Evolutionary conservation across 2,329 filamentous ascomycete species (phyloP).

Genomic region (Penicillium sp.): DNA sequence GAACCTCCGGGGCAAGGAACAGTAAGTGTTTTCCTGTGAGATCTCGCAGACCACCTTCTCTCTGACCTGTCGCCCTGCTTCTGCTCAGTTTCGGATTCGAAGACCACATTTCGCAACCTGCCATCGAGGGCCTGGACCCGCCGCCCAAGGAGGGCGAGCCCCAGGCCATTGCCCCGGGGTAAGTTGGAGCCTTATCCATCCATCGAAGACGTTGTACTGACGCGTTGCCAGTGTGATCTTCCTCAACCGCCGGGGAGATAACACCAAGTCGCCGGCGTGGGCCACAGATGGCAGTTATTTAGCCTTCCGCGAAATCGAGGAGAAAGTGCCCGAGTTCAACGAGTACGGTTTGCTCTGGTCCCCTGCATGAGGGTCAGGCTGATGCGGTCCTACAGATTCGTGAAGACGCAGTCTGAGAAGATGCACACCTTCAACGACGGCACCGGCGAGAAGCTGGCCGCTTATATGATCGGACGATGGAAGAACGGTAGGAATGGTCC

Average conservation of each 20-base stretch:
- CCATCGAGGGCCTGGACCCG: slow-evolving; percentile 31
- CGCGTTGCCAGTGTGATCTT: slow-evolving; percentile 33
- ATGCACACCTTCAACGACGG: background rate
- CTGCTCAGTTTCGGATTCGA: slow-evolving; percentile 41
- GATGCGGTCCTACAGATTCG: too few relatives aligned
- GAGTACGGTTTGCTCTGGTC: slow-evolving; percentile 10
- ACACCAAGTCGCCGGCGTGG: slow-evolving; percentile 33
- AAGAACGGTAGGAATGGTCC: slow-evolving; percentile 30
- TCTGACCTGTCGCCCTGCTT: background rate
- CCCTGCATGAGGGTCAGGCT: too few relatives aligned
- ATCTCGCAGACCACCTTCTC: too few relatives aligned
- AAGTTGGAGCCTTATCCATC: slow-evolving; percentile 1
- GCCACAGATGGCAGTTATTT: slow-evolving; percentile 46
- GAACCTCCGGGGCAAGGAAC: too few relatives aligned
- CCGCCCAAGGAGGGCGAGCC: slow-evolving; percentile 6
- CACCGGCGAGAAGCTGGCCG: slow-evolving; percentile 31
- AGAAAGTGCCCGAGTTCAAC: slow-evolving; percentile 46
- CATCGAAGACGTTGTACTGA: slow-evolving; percentile 5
- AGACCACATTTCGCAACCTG: slow-evolving; percentile 44
- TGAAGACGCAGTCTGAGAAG: too few relatives aligned
- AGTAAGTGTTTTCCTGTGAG: too few relatives aligned
- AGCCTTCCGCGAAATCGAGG: slow-evolving; percentile 43
- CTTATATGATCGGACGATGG: slow-evolving; percentile 45
- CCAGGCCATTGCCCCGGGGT: slow-evolving; percentile 22
- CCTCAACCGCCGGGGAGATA: slow-evolving; percentile 38